Conservation (phyloP, 225 moss, liverwort and hornwort genomes). For the Physcomitrellopsis africana region DNA sequence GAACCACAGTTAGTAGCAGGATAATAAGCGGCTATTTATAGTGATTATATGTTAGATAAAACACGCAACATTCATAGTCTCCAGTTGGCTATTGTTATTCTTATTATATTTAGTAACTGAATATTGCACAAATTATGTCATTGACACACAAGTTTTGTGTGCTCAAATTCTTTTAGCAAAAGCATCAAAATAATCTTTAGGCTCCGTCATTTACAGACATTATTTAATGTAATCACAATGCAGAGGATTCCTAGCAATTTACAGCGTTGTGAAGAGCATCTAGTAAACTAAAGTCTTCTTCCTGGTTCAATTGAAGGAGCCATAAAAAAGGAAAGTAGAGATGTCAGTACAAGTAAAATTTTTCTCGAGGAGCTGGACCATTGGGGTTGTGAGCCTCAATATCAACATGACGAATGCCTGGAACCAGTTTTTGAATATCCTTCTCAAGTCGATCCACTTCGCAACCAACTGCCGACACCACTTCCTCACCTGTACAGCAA, state of each 20-base stretch:
- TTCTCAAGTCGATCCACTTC: constrained; percentile 98
- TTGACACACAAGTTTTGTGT: too few species aligned
- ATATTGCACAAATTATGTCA: too few species aligned
- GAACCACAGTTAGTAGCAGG: too few species aligned
- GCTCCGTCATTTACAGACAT: constrained; percentile 10
- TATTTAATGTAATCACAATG: constrained; percentile 10
- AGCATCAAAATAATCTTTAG: constrained; percentile 1
- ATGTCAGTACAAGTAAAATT: constrained; percentile 82
- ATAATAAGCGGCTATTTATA: too few species aligned
- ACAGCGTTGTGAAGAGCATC: constrained; percentile 14
- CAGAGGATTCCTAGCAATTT: constrained; percentile 29
- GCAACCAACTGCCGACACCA: constrained; percentile 92
- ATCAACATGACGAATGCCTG: constrained; percentile 97
- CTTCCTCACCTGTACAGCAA: constrained; percentile 84
- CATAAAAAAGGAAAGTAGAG: constrained; percentile 37
- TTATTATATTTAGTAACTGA: too few species aligned
- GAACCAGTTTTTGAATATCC: constrained; percentile 90
- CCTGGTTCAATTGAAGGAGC: constrained; percentile 21
- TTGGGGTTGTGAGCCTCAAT: constrained; percentile 99
- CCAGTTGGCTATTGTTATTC: too few species aligned
- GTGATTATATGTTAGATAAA: too few species aligned
- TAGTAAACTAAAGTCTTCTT: constrained; percentile 20
- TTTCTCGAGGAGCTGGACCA: constrained; percentile 93
- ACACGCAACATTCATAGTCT: too few species aligned
- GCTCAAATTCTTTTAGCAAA: too few species aligned